These are phyloP conservation scores for Trametes meyenii DNA, from an alignment of 768 basidiomycete species.

Conservation along the genomic window DNA sequence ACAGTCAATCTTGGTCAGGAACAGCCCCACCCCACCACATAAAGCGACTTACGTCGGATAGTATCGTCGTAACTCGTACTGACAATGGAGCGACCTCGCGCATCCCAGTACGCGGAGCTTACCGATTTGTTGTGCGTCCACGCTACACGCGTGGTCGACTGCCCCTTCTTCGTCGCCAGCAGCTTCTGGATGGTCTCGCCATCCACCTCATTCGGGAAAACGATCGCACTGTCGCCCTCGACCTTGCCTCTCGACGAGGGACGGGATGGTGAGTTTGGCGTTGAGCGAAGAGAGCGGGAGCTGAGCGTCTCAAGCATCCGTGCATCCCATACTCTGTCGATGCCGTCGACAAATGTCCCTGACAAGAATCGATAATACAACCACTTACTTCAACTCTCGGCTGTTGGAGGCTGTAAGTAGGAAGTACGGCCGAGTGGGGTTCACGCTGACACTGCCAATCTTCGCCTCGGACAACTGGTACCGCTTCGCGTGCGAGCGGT, in stretches of 20 bases:
- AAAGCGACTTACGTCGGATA: constrained; percentile 57
- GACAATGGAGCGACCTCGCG: constrained; percentile 74
- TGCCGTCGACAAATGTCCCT: not conserved
- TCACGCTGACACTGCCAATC: constrained; percentile 79
- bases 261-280: constrained; percentile 4
- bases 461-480: constrained; percentile 72
- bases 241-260: constrained; percentile 2
- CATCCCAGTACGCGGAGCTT: constrained; percentile 87
- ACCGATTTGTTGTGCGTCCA: constrained; percentile 75
- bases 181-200: constrained; percentile 52
- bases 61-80: constrained; percentile 87
- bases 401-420: constrained; percentile 79
- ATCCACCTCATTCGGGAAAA: constrained; percentile 36
- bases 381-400: constrained; percentile 64
- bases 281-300: constrained; percentile 25
- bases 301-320: constrained; percentile 54
- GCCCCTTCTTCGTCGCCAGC: constrained; percentile 52
- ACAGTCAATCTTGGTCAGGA: not conserved
- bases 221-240: constrained; percentile 13
- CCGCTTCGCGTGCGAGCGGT: constrained; percentile 53
- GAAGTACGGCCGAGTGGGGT: constrained; percentile 67
- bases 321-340: constrained; percentile 74
- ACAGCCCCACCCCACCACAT: not conserved
- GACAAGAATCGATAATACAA: not conserved
- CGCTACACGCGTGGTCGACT: constrained; percentile 60